Base-by-base conservation (phyloP, 1,284 basidiomycete genomes). In the Ustilago esculenta region DNA sequence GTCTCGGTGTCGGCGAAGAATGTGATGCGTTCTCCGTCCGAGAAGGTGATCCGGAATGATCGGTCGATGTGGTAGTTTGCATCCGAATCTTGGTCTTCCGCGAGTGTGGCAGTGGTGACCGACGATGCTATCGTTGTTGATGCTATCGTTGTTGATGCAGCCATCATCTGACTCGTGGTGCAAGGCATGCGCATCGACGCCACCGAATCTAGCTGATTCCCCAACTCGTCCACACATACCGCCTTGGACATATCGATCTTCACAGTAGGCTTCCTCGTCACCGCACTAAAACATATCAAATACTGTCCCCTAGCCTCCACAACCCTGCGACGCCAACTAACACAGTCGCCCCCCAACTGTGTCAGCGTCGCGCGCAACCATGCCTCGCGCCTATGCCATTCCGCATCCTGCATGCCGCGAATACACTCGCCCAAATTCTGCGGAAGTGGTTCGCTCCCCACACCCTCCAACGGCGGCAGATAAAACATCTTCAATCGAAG, bases 1-100 rank as follows among this genome's bases (percentile, higher is more conserved):
- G 89, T 89, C 69, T 94, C 91, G 11, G 88, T 90, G 82, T 98
- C 94, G 27, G 94, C 92, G 75, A 90, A 93, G 85, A 98, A 97
- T 5, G 87, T 83, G 68, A 98, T 96, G 53, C 89, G 87, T 76
- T 94, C 88, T 34, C 89, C 87, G 46, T 88, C 86, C 5, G 87
- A 87, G 83, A 98, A 98, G 8, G 89, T 83, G 43, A 98, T 83
- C 46, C 90, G 86, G 87, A 98, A 97, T 3, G 90, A 92, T 41
- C 92, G 87, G 69, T 92, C 90, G 17, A 92, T 80, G 11, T 81
- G 61, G 72, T 87, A 90, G 47, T 60, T 83, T 39, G 87, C 88
- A 72, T 92, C 91, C 41, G 88, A 88, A 58, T 90, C 88, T 45
- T 81, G 76, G 0, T 75, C 72, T 11, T 60, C 54, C 4, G 45